phyloP scores from a whole-genome alignment of 2,329 filamentous ascomycete species.

The Zymoseptoria brevis region DNA sequence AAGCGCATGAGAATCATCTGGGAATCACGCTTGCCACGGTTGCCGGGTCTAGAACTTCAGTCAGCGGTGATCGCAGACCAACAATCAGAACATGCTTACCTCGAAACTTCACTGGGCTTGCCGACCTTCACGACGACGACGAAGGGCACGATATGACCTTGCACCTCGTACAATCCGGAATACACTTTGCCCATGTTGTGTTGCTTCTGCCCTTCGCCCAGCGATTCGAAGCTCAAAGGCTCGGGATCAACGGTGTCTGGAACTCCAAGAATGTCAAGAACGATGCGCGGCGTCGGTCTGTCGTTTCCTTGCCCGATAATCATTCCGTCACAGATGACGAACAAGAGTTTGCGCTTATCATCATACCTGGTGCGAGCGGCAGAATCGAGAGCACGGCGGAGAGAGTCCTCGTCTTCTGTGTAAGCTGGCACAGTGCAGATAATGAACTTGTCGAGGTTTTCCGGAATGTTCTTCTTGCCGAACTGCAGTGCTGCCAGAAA shows the following conservation, averaged over 20 bases:
- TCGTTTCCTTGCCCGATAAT: conserved; percentile 99
- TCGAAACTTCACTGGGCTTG: conserved; percentile 64
- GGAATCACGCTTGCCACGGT: conserved; percentile 98
- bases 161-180: conserved; percentile 93
- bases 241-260: conserved; percentile 90
- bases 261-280: conserved; percentile 93
- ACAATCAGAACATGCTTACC: conserved; percentile 22
- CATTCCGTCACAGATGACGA: conserved; percentile 95
- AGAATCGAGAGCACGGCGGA: conserved; percentile 94
- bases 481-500: conserved; percentile 96
- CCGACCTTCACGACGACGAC: conserved; percentile 94
- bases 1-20: conserved; percentile 99
- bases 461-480: conserved; percentile 78
- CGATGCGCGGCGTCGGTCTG: conserved; percentile 86
- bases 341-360: conserved; percentile 91
- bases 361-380: conserved; percentile 93
- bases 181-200: conserved; percentile 99
- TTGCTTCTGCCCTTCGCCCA: conserved; percentile 92
- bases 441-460: conserved; percentile 96
- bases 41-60: conserved; percentile 57
- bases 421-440: conserved; percentile 97
- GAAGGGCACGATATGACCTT: conserved; percentile 97
- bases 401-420: conserved; percentile 94
- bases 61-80: conserved; percentile 1
- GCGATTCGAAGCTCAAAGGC: conserved; percentile 89